Conservation (phyloP, 1,284 basidiomycete species). For the Butyriboletus pseudospeciosus region DNA sequence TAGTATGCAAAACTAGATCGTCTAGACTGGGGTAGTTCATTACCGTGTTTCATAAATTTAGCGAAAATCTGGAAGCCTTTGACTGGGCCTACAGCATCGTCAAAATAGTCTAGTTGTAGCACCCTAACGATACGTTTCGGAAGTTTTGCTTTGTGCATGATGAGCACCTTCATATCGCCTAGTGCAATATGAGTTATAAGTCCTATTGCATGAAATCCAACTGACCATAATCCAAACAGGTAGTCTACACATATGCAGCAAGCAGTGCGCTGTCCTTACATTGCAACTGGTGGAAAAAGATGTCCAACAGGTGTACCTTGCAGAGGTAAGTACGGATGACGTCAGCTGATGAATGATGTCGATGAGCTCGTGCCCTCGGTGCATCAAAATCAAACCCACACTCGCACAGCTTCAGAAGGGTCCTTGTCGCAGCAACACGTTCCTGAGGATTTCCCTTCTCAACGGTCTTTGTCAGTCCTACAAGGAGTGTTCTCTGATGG, state of each 20-base stretch:
- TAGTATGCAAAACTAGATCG: background rate
- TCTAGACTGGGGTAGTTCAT: background rate
- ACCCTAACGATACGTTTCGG: conserved; percentile 14
- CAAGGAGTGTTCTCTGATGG: conserved; percentile 4
- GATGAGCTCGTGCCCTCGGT: background rate
- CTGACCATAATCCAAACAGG: conserved; percentile 19
- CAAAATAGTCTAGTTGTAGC: too few relatives aligned
- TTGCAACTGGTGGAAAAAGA: conserved; percentile 11
- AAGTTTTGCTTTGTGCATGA: conserved; percentile 5
- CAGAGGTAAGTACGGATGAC: conserved; percentile 3
- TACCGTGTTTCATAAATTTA: conserved; percentile 23
- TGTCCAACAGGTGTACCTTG: background rate
- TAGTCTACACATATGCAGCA: conserved; percentile 14
- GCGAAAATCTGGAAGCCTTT: conserved; percentile 23
- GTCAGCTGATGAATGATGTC: background rate
- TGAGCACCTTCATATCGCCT: conserved; percentile 17
- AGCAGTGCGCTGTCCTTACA: conserved; percentile 9
- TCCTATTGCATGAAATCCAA: background rate
- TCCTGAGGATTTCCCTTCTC: conserved; percentile 4
- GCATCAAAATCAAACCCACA: background rate
- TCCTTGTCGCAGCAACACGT: conserved; percentile 8
- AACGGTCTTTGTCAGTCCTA: conserved; percentile 4
- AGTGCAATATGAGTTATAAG: background rate
- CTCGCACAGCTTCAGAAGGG: too few relatives aligned
- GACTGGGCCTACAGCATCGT: too few relatives aligned